These are phyloP conservation scores for Orbilia brochopaga DNA, from an alignment of 2,329 filamentous ascomycete species.

Conservation along the genomic window DNA sequence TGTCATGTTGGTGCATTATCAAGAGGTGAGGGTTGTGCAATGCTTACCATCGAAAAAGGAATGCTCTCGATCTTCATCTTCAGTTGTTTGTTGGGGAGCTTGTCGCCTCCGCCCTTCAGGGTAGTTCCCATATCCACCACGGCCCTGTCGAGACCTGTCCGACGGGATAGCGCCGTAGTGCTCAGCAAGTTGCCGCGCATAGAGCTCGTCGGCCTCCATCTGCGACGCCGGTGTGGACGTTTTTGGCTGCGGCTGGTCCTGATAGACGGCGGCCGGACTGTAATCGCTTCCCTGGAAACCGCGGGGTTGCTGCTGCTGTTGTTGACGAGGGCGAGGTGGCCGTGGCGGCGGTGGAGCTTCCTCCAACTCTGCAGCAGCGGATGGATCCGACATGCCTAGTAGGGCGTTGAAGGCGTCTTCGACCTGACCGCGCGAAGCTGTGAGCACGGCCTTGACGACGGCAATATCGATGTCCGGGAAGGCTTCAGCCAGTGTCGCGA, in stretches of 20 bases:
- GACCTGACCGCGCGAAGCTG: slow-evolving; percentile 82
- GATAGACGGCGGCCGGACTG: slow-evolving; percentile 71
- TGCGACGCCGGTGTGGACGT: slow-evolving; percentile 72
- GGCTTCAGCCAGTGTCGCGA: slow-evolving; percentile 87
- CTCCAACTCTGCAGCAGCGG: slow-evolving; percentile 60
- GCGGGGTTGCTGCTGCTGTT: slow-evolving; percentile 39
- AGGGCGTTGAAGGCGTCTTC: slow-evolving; percentile 96
- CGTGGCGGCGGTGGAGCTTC: slow-evolving; percentile 54
- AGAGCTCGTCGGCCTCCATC: slow-evolving; percentile 86
- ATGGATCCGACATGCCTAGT: slow-evolving; percentile 69
- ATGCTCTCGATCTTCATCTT: slow-evolving; percentile 67
- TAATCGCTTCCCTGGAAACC: slow-evolving; percentile 42
- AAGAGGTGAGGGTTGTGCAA: background rate
- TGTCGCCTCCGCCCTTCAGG: slow-evolving; percentile 60
- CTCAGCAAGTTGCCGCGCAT: slow-evolving; percentile 89
- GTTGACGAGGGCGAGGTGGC: slow-evolving; percentile 52
- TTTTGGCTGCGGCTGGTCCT: slow-evolving; percentile 69
- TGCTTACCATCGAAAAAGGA: slow-evolving; percentile 81
- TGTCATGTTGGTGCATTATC: slow-evolving; percentile 5
- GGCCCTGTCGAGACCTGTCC: slow-evolving; percentile 21
- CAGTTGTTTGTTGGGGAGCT: slow-evolving; percentile 61
- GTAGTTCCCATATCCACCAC: slow-evolving; percentile 47
- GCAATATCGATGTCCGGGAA: slow-evolving; percentile 81
- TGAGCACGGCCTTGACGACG: slow-evolving; percentile 85
- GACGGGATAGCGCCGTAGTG: slow-evolving; percentile 71